Conservation (phyloP, 192 early-diverging fungal genomes). For the Coemansia sp. region DNA sequence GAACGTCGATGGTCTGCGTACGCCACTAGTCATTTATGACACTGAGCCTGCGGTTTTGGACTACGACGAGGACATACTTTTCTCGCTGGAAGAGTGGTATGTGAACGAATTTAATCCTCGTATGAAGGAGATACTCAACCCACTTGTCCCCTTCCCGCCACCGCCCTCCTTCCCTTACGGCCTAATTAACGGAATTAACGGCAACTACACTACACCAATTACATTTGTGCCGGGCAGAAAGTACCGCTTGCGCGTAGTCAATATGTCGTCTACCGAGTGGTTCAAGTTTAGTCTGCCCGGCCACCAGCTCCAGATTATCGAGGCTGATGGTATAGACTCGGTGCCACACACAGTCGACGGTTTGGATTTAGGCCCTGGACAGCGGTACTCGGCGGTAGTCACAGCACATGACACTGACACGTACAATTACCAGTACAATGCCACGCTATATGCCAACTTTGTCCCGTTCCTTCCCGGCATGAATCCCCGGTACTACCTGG, state of each 20-base stretch:
- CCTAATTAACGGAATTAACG: constrained; percentile 35
- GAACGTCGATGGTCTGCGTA: constrained; percentile 75
- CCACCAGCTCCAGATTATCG: constrained; percentile 74
- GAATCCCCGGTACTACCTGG: constrained; percentile 29
- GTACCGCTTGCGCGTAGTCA: background rate
- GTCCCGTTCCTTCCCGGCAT: constrained; percentile 48
- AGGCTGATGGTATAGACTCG: constrained; percentile 68
- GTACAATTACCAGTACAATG: background rate
- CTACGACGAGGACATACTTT: constrained; percentile 63
- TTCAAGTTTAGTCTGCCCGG: constrained; percentile 74
- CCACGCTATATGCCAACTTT: background rate
- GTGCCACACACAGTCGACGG: constrained; percentile 33
- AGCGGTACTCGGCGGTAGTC: background rate
- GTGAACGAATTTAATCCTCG: constrained; percentile 24
- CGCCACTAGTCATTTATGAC: constrained; percentile 66
- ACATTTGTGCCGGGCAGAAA: background rate
- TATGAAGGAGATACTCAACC: constrained; percentile 46
- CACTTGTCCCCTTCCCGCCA: constrained; percentile 58
- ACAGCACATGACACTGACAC: background rate
- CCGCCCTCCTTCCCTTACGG: constrained; percentile 62
- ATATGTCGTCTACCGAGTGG: constrained; percentile 61
- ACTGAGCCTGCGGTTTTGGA: constrained; percentile 51
- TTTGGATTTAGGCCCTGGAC: background rate
- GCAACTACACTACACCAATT: constrained; percentile 20
- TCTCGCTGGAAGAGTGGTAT: constrained; percentile 68